Evolutionary conservation across 495 filamentous ascomycete genomes (phyloP).

Genomic region (Podospora anserina): DNA sequence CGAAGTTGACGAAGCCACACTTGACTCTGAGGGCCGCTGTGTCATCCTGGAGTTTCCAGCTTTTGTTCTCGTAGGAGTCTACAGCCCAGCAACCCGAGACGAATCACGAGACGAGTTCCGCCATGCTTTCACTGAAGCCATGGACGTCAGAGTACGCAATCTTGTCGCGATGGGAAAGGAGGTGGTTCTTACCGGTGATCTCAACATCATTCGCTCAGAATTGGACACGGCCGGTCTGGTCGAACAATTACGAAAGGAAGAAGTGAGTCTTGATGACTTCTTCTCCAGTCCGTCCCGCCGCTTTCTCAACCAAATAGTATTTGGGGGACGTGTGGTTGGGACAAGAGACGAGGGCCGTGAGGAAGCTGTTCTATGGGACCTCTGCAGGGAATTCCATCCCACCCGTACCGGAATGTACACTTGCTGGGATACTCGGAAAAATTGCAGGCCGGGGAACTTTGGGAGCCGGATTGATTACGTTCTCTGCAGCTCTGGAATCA

Average conservation of each 20-base stretch:
- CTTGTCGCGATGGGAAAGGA: slow-evolving; percentile 73
- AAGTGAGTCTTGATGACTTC: slow-evolving; percentile 43
- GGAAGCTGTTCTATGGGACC: slow-evolving; percentile 74
- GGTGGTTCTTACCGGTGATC: slow-evolving; percentile 81
- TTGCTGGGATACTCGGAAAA: slow-evolving; percentile 58
- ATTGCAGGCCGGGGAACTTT: slow-evolving; percentile 84
- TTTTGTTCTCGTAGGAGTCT: slow-evolving; percentile 87
- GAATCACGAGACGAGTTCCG: slow-evolving; percentile 82
- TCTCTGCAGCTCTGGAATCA: slow-evolving; percentile 76
- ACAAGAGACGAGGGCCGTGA: slow-evolving; percentile 71
- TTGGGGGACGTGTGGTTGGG: slow-evolving; percentile 66
- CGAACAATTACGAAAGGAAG: slow-evolving; percentile 68
- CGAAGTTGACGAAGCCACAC: slow-evolving; percentile 60
- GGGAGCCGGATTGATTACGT: slow-evolving; percentile 93
- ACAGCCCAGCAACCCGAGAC: slow-evolving; percentile 84
- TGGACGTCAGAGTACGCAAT: slow-evolving; percentile 82
- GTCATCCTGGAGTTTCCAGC: slow-evolving; percentile 93
- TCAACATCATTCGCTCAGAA: slow-evolving; percentile 78
- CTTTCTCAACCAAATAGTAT: slow-evolving; percentile 79
- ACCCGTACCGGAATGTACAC: slow-evolving; percentile 87
- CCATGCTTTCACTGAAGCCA: slow-evolving; percentile 69
- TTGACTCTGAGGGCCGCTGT: slow-evolving; percentile 91
- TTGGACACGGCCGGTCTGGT: slow-evolving; percentile 69
- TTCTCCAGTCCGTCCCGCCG: slow-evolving; percentile 71
- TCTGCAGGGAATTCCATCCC: slow-evolving; percentile 80